Conservation (phyloP, 345 rosid genomes). For the Garcia nutans region DNA sequence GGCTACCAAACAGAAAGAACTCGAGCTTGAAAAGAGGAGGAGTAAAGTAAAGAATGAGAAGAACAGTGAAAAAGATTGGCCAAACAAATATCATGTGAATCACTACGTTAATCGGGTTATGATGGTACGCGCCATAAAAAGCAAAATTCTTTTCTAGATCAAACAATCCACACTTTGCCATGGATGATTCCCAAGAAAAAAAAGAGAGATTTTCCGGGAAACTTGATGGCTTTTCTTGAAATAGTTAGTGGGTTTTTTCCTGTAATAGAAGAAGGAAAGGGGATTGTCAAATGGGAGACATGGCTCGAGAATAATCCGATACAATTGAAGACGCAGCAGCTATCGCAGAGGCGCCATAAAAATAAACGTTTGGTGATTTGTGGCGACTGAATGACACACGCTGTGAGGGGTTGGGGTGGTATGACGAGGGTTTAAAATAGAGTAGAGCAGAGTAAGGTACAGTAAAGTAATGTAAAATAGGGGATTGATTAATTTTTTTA, state of each 20-base stretch:
- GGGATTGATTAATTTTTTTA: too few relatives aligned
- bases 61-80: conserved; percentile 60
- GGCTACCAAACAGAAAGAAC: conserved; percentile 36
- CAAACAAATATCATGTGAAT: conserved; percentile 59
- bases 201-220: not conserved
- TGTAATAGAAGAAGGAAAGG: not conserved
- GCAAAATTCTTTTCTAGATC: conserved; percentile 86
- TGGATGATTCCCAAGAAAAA: not conserved
- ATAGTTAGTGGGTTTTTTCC: not conserved
- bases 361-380: too few relatives aligned
- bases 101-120: conserved; percentile 57
- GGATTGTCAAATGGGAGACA: not conserved
- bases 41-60: conserved; percentile 49
- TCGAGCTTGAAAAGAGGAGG: conserved; percentile 44
- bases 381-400: not conserved
- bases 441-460: too few relatives aligned
- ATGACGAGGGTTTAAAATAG: too few relatives aligned
- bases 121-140: conserved; percentile 91
- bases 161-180: conserved; percentile 45
- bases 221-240: not conserved
- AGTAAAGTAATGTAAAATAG: too few relatives aligned
- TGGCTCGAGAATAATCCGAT: not conserved
- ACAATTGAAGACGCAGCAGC: not conserved
- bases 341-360: not conserved
- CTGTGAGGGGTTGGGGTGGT: too few relatives aligned